A percentile compares a stretch with the other conserved stretches of the same genome.
phyloP scores from a whole-genome alignment of 345 rosid species.

The Lenwebbia sp. region DNA sequence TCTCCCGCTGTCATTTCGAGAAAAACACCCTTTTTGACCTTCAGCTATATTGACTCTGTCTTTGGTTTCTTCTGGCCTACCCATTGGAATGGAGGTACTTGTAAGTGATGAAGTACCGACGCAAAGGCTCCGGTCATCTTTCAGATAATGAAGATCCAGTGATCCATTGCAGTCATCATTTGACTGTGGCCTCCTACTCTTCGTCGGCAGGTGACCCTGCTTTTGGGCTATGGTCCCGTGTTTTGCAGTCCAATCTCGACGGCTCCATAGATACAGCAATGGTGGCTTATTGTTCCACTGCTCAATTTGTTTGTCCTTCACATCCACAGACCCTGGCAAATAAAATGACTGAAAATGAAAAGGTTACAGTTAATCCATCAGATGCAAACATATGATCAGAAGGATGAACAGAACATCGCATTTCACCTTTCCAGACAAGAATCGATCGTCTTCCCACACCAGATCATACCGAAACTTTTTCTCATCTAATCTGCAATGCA shows the following conservation, averaged over 20 bases:
- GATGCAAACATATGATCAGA: not conserved
- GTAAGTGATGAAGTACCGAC: conserved; percentile 5
- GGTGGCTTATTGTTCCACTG: conserved; percentile 66
- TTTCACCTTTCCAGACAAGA: too few relatives aligned
- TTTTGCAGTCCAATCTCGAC: conserved; percentile 37
- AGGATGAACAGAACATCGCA: too few relatives aligned
- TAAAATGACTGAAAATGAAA: conserved; percentile 60
- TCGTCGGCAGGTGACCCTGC: conserved; percentile 27
- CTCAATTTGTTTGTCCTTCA: conserved; percentile 53
- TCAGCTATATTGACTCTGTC: not conserved
- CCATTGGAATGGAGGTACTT: conserved; percentile 10
- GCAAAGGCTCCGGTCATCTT: not conserved
- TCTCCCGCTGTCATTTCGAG: not conserved
- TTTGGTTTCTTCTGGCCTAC: conserved; percentile 11
- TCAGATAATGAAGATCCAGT: conserved; percentile 4
- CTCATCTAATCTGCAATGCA: conserved; percentile 51
- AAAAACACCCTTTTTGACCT: not conserved
- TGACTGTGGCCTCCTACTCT: not conserved
- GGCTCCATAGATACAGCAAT: conserved; percentile 86
- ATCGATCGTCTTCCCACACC: conserved; percentile 73
- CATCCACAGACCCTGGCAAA: conserved; percentile 79
- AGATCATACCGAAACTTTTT: conserved; percentile 56
- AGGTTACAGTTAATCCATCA: not conserved
- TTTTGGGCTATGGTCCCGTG: conserved; percentile 53
- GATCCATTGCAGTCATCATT: not conserved